Percentiles rank a stretch among this genome's conserved stretches.
Conservation (phyloP, 2,329 filamentous ascomycete species). For the Cercospora berteroae region DNA sequence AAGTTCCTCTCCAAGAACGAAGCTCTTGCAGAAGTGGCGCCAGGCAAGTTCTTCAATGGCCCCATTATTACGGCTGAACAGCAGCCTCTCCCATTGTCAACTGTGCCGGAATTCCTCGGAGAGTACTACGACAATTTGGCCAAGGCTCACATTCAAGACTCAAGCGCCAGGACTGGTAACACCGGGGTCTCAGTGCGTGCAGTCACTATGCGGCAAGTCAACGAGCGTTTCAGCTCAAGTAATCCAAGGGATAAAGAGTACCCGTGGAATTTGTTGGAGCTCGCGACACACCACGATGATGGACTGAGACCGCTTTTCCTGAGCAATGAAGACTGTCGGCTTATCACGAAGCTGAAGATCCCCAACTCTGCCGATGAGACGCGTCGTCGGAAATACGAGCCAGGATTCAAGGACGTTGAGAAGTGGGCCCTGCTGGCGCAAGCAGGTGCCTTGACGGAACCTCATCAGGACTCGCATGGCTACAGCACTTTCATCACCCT, state of each 20-base stretch:
- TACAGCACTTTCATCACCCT: slow-evolving; percentile 38
- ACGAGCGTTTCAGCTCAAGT: slow-evolving; percentile 27
- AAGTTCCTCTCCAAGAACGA: slow-evolving; percentile 28
- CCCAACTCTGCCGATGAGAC: slow-evolving; percentile 27
- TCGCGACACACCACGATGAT: slow-evolving; percentile 36
- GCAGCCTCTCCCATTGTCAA: slow-evolving; percentile 32
- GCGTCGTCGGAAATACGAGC: slow-evolving; percentile 30
- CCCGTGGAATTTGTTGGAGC: slow-evolving; percentile 37
- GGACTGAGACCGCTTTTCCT: slow-evolving; percentile 36
- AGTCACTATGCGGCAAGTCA: slow-evolving; percentile 30
- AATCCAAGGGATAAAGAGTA: slow-evolving; percentile 12
- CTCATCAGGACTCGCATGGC: slow-evolving; percentile 38
- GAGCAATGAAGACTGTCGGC: slow-evolving; percentile 34
- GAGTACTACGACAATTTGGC: slow-evolving; percentile 36
- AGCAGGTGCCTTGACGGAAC: slow-evolving; percentile 36
- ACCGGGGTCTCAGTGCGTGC: slow-evolving; percentile 11
- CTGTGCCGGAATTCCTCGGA: slow-evolving; percentile 28
- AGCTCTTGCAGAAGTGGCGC: slow-evolving; percentile 25
- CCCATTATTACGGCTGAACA: slow-evolving; percentile 33
- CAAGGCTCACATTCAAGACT: slow-evolving; percentile 34
- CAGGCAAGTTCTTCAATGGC: slow-evolving; percentile 27
- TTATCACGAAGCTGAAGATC: slow-evolving; percentile 37
- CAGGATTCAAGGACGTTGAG: slow-evolving; percentile 38
- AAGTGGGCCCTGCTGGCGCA: slow-evolving; percentile 38
- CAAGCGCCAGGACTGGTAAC: slow-evolving; percentile 19